Evolutionary conservation across 2,329 filamentous ascomycete species (phyloP), one percentile per base, ranked within the genome.

Genomic region (Sporothrix brasiliensis): DNA sequence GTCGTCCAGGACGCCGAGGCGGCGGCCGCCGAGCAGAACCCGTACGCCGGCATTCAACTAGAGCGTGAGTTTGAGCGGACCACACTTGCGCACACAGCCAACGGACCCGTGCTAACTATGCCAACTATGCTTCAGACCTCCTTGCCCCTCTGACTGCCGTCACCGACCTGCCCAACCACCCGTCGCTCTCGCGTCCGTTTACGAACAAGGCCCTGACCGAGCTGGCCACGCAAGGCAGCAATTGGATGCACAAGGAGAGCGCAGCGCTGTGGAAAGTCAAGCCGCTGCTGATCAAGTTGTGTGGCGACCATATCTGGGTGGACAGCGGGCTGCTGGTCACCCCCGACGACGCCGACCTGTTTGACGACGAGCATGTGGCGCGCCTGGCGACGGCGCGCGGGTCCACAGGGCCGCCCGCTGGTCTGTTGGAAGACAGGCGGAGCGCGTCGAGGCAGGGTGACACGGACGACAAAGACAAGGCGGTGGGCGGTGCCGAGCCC

Each of bases 211-310:
- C 90, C 13, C 84, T 95, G 21, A 89, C 87, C 66, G 87, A 92
- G 73, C 85, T 96, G 69, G 87, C 90, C 21, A 83, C 84, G 58
- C 89, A 94, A 79, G 89, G 88, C 69, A 86, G 88, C 74, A 84
- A 87, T 70, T 89, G 92, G 74, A 88, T 92, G 82, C 88, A 92
- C 70, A 90, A 91, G 76, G 92, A 95, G 77, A 91, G 91, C 73
- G 83, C 83, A 34, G 88, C 89, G 5, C 81, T 94, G 13, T 92
- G 90, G 87, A 88, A 87, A 75, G 89, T 92, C 61, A 92, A 92
- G 77, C 88, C 90, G 74, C 80, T 95, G 67, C 84, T 92, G 74
- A 91, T 90, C 44, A 87, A 87, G 73, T 84, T 95, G 10, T 88
- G 91, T 65, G 92, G 92, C 44, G 92, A 96, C 77, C 87, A 89